A percentile compares a stretch with the other conserved stretches of the same genome.
These are phyloP conservation scores for Fagopyrum esculentum DNA, from an alignment of 148 eudicot species.

Conservation along the genomic window DNA sequence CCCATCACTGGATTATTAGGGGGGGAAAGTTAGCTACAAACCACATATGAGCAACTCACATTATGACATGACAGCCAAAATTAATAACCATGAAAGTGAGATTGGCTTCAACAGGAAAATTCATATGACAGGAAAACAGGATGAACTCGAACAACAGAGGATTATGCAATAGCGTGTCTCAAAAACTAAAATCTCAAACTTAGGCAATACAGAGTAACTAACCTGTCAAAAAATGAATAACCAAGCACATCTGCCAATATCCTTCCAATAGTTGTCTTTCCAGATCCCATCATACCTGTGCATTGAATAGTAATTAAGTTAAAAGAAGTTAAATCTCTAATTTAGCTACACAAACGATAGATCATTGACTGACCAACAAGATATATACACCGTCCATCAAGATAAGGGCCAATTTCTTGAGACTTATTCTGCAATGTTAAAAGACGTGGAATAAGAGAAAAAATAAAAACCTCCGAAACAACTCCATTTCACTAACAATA, in stretches of 20 bases:
- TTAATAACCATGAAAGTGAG: neutral
- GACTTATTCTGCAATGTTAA: constrained; percentile 61
- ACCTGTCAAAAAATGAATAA: constrained; percentile 87
- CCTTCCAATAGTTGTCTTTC: constrained; percentile 90
- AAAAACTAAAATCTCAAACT: neutral
- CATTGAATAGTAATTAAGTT: neutral
- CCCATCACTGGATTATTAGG: constrained; percentile 51
- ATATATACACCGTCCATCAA: constrained; percentile 71
- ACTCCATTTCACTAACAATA: neutral
- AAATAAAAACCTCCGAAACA: constrained; percentile 8
- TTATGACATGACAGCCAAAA: neutral
- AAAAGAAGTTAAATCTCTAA: neutral
- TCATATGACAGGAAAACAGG: neutral
- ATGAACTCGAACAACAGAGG: neutral
- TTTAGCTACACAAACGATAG: neutral
- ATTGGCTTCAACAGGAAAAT: neutral
- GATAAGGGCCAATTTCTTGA: constrained; percentile 47
- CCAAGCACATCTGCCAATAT: constrained; percentile 67
- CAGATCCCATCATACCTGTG: constrained; percentile 99
- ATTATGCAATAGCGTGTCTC: neutral
- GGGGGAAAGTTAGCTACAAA: constrained; percentile 9
- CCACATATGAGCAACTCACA: neutral
- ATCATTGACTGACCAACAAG: constrained; percentile 82
- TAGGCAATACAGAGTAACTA: constrained; percentile 14
- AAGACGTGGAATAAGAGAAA: constrained; percentile 15